A percentile compares a stretch with the other conserved stretches of the same genome.
Conservation (phyloP, 257 asterid genomes). For the Forsythia suspensa region DNA sequence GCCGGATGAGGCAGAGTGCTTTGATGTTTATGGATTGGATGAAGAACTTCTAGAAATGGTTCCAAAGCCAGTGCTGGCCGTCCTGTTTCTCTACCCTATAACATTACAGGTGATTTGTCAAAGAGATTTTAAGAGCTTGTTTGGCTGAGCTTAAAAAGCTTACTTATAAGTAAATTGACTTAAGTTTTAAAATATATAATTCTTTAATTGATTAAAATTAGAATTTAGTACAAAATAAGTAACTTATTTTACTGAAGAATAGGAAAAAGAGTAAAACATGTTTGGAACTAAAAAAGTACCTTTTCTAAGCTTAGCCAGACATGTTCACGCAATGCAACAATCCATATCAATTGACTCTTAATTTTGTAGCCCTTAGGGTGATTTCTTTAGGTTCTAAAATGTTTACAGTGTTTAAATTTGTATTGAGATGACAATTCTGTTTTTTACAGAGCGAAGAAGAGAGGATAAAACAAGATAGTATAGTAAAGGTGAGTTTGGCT, state of each 20-base stretch:
- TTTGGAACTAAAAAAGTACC: not conserved
- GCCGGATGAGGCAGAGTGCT: slow-evolving; percentile 77
- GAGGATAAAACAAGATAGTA: slow-evolving; percentile 68
- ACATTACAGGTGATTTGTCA: slow-evolving; percentile 56
- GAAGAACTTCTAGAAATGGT: slow-evolving; percentile 92
- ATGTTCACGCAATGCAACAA: not conserved
- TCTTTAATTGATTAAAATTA: not conserved
- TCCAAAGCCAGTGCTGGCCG: slow-evolving; percentile 92
- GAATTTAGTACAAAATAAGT: not conserved
- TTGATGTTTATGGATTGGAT: slow-evolving; percentile 93
- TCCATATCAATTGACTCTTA: not conserved
- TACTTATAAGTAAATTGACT: not conserved
- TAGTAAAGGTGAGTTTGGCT: slow-evolving; percentile 46
- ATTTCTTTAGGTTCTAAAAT: not conserved
- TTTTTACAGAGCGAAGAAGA: slow-evolving; percentile 76
- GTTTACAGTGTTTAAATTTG: not conserved
- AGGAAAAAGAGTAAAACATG: not conserved
- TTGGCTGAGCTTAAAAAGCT: not conserved
- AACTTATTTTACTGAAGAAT: not conserved
- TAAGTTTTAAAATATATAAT: not conserved
- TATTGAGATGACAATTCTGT: slow-evolving; percentile 22
- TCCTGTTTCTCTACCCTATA: slow-evolving; percentile 79
- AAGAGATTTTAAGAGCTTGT: not conserved
- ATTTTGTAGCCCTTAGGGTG: not conserved
- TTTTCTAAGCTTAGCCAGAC: not conserved